phyloP scores from a whole-genome alignment of 2,329 filamentous ascomycete genomes.

The Sporothrix luriei region DNA sequence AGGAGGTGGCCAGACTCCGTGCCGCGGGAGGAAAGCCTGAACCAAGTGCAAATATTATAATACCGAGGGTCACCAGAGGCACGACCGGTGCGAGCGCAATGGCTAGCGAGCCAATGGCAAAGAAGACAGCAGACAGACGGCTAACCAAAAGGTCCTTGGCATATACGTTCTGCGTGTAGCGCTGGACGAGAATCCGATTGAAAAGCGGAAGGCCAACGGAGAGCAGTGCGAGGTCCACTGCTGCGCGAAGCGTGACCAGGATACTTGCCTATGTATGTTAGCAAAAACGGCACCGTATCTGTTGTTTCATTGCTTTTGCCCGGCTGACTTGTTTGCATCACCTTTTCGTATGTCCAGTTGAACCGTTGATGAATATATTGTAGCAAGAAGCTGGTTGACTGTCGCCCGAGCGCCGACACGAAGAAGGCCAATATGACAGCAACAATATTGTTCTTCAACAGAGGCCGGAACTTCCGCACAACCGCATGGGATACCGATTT shows the following conservation, averaged over 20 bases:
- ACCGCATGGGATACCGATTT: background rate
- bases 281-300: background rate
- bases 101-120: background rate
- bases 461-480: background rate
- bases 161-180: background rate
- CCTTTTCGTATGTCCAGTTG: slow-evolving; percentile 23
- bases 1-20: slow-evolving; percentile 15
- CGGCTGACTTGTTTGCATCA: background rate
- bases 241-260: slow-evolving; percentile 2
- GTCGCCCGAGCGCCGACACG: slow-evolving; percentile 11
- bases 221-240: slow-evolving; percentile 2
- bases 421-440: background rate
- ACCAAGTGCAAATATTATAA: slow-evolving; percentile 14
- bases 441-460: slow-evolving; percentile 1
- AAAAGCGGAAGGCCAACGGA: slow-evolving; percentile 2
- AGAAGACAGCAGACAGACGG: background rate
- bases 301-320: background rate
- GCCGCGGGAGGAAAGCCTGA: slow-evolving; percentile 17
- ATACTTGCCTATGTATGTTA: slow-evolving; percentile 4
- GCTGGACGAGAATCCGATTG: background rate
- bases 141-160: slow-evolving; percentile 15
- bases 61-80: background rate
- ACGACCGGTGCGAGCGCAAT: slow-evolving; percentile 1
- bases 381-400: slow-evolving; percentile 20
- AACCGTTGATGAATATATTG: slow-evolving; percentile 21